Evolutionary conservation across 140 eudicot genomes (phyloP).

Genomic region (Senecio squalidus): DNA sequence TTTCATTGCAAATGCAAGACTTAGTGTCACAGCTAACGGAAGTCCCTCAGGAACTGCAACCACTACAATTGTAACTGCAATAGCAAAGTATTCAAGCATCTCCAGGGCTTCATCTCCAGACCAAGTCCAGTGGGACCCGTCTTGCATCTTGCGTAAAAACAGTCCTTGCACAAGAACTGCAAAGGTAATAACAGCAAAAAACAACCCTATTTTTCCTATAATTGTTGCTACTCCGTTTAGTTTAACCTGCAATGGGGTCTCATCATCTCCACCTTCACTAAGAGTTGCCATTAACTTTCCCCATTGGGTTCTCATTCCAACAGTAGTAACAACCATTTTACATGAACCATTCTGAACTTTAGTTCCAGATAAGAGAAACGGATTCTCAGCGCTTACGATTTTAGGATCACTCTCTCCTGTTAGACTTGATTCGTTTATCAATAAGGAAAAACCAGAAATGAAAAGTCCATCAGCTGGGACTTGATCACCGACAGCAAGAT

Average conservation of each 20-base stretch:
- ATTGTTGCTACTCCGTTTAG: constrained; percentile 96
- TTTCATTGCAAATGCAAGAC: constrained; percentile 98
- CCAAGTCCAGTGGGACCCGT: constrained; percentile 68
- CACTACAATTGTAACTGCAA: constrained; percentile 94
- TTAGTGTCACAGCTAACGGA: constrained; percentile 88
- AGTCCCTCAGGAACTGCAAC: constrained; percentile 99
- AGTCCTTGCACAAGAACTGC: constrained; percentile 84
- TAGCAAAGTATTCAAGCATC: constrained; percentile 85
- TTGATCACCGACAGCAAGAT: constrained; percentile 92
- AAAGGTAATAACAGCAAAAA: constrained; percentile 88
- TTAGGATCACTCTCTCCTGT: constrained; percentile 94
- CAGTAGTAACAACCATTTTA: constrained; percentile 87
- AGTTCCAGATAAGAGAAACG: constrained; percentile 84
- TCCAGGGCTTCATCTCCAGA: constrained; percentile 77
- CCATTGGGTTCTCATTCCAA: constrained; percentile 99
- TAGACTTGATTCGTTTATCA: constrained; percentile 82
- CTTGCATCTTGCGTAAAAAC: constrained; percentile 42
- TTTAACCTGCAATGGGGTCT: constrained; percentile 91
- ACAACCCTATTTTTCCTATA: constrained; percentile 85
- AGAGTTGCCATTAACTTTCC: constrained; percentile 93
- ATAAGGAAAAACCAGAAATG: constrained; percentile 65
- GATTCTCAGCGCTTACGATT: constrained; percentile 49
- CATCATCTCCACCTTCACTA: constrained; percentile 96
- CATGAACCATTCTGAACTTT: constrained; percentile 94
- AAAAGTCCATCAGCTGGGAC: constrained; percentile 98